phyloP scores from a whole-genome alignment of 352 stramenopile species.

The Pythium biforme region DNA sequence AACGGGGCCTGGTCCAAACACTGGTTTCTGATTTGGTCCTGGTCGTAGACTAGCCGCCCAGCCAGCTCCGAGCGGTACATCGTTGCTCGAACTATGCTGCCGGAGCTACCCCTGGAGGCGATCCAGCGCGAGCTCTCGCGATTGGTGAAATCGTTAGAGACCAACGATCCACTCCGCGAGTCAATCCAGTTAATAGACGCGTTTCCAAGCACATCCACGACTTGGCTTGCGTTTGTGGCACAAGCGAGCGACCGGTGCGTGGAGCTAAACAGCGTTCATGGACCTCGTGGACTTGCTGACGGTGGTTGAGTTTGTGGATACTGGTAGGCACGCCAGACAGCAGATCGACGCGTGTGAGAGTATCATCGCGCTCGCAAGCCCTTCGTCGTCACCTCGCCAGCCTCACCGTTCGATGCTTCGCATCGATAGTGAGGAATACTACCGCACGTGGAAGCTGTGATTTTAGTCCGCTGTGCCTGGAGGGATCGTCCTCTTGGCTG shows the following conservation, averaged over 20 bases:
- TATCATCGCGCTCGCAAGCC: constrained; percentile 2
- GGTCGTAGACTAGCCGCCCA: constrained; percentile 62
- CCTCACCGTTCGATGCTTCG: too few species aligned
- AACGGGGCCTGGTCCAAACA: too few species aligned
- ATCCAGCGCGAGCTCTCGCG: neutral
- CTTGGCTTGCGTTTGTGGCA: constrained; percentile 47
- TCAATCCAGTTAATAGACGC: neutral
- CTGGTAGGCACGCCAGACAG: neutral
- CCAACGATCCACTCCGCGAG: neutral
- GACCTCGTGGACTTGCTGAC: too few species aligned
- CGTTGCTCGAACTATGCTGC: constrained; percentile 35
- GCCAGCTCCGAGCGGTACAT: constrained; percentile 82
- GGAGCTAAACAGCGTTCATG: too few species aligned
- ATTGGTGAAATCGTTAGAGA: constrained; percentile 6
- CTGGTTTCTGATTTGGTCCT: too few species aligned
- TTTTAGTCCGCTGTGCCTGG: neutral
- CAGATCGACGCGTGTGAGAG: constrained; percentile 15
- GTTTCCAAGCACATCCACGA: neutral
- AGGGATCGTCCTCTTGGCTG: neutral
- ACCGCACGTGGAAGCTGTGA: constrained; percentile 33
- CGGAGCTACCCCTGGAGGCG: neutral
- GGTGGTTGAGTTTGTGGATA: neutral
- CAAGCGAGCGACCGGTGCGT: constrained; percentile 31
- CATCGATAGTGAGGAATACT: constrained; percentile 31
- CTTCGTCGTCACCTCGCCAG: neutral